Evolutionary conservation across 305 asterid species (phyloP), one percentile per base, ranked within the genome.

Genomic region (Fraxinus angustifolia): DNA sequence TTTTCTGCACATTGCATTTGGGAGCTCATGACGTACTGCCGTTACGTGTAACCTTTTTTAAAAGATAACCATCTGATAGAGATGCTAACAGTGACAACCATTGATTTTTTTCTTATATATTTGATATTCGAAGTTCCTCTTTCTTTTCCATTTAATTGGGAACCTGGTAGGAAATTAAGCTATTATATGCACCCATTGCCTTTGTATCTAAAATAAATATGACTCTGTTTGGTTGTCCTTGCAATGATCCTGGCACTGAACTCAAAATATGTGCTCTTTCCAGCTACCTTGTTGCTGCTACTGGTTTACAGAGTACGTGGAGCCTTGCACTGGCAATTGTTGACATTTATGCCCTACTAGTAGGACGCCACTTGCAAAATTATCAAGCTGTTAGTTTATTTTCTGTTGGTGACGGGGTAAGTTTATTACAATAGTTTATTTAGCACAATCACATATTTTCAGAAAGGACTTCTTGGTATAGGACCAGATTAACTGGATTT

Each of bases 401-500:
- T 89, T 91, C 98, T 82, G 81, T 95, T 81, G 99, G 98, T 84
- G 98, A 95, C 89, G 99, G 98, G 93, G 99, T 95, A 92, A 91
- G 97, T 88, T 87, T n/a, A 35, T 80, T 30, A 2, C 30, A 83
- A 30, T 76, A 65, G 23, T 76, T 70, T 21, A 23, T 28, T 6
- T 7, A 60, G 8, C 45, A 50, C 70, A 50, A 21, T 71, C n/a
- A 48, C 45, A 72, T 80, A 77, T 77, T 26, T 60, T 38, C 74
- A 5, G 23, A 8, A 19, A 65, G 65, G 65, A 28, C 65, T 73
- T 26, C 4, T 76, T 76, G 85, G 30, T 7, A 33, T 42, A 60
- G 11, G 73, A 56, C 50, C 50, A 40, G 50, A 40, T 40, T 40
- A 11, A 42, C 53, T 42, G 53, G 53, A 42, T 42, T 42, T 42